Conservation (phyloP, 768 basidiomycete genomes). For the Lentinula lateritia region DNA sequence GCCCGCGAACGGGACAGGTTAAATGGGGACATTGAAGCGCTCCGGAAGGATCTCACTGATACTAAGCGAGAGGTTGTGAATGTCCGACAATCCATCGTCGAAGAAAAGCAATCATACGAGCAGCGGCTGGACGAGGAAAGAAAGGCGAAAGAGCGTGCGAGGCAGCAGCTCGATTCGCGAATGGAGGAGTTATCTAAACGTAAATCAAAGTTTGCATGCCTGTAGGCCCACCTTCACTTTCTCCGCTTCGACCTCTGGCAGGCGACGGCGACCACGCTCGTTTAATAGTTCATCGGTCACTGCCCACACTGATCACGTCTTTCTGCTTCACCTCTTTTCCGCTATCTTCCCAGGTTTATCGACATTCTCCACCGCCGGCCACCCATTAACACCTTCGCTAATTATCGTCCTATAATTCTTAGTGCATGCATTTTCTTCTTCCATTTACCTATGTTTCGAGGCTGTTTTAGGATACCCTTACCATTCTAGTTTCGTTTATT, state of each 20-base stretch:
- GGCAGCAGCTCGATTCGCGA: conserved; percentile 80
- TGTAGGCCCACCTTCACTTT: conserved; percentile 38
- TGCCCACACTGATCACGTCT: conserved; percentile 6
- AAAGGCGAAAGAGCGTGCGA: conserved; percentile 81
- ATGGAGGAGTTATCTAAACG: conserved; percentile 81
- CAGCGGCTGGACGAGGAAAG: conserved; percentile 82
- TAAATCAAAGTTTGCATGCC: conserved; percentile 90
- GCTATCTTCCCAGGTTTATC: conserved; percentile 7
- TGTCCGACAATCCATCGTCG: conserved; percentile 74
- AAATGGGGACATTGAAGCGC: conserved; percentile 54
- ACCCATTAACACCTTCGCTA: background rate
- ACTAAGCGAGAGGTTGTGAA: conserved; percentile 75
- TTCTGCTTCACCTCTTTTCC: conserved; percentile 20
- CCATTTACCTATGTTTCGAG: background rate
- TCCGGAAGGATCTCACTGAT: conserved; percentile 71
- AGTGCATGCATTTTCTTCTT: background rate
- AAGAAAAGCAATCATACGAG: conserved; percentile 86
- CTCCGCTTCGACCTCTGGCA: conserved; percentile 9
- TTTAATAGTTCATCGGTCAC: background rate
- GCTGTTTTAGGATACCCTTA: background rate
- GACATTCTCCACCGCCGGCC: background rate
- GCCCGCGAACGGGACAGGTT: conserved; percentile 81
- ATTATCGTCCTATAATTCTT: background rate
- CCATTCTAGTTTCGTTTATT: conserved; percentile 5
- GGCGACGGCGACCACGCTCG: conserved; percentile 12